phyloP scores from a whole-genome alignment of 768 basidiomycete genomes.

The Tricholomella constricta region DNA sequence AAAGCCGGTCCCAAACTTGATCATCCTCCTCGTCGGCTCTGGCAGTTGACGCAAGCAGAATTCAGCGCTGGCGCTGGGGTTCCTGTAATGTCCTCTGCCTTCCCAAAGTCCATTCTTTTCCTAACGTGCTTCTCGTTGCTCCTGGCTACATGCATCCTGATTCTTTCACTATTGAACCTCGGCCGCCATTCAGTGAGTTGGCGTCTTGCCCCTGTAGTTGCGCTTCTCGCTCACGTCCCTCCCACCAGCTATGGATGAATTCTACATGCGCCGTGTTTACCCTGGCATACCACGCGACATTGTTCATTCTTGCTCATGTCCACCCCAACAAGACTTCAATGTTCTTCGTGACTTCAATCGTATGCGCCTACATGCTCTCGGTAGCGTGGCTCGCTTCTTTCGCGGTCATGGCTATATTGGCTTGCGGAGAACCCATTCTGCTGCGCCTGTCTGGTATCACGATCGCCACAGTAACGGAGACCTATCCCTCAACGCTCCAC shows the following conservation, averaged over 20 bases:
- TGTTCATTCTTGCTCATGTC: constrained; percentile 21
- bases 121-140: constrained; percentile 26
- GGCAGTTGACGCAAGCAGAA: background rate
- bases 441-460: constrained; percentile 12
- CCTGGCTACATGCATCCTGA: constrained; percentile 19
- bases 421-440: background rate
- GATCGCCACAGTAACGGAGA: constrained; percentile 13
- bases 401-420: constrained; percentile 27
- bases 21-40: background rate
- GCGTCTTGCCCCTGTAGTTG: background rate
- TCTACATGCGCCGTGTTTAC: constrained; percentile 18
- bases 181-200: constrained; percentile 27
- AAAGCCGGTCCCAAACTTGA: background rate
- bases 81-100: constrained; percentile 2
- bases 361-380: constrained; percentile 25
- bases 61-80: constrained; percentile 14
- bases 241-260: constrained; percentile 3
- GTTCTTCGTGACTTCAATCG: constrained; percentile 18
- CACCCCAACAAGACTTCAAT: constrained; percentile 16
- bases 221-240: background rate
- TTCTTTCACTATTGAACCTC: constrained; percentile 20
- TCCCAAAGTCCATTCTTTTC: constrained; percentile 21
- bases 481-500: constrained; percentile 4
- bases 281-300: constrained; percentile 22
- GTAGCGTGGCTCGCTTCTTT: constrained; percentile 28